Evolutionary conservation across 2,329 filamentous ascomycete genomes (phyloP).

Genomic region (Arthroderma sp.): DNA sequence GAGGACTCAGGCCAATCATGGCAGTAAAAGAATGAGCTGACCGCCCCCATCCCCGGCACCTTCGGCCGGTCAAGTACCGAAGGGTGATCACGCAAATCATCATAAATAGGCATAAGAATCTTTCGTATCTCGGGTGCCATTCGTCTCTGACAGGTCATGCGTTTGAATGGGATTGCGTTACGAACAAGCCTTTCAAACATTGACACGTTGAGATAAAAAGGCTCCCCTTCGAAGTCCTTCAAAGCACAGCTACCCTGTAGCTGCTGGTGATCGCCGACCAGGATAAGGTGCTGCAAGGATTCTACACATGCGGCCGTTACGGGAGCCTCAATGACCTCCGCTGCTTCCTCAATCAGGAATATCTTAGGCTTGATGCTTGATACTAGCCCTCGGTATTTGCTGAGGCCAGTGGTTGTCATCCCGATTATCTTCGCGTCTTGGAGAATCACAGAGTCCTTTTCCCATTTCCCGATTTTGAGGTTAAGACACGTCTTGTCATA

Average conservation of each 20-base stretch:
- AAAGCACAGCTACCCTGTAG: constrained; percentile 55
- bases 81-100: constrained; percentile 43
- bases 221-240: constrained; percentile 42
- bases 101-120: constrained; percentile 50
- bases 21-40: constrained; percentile 48
- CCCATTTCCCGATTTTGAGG: constrained; percentile 45
- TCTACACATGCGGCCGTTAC: constrained; percentile 48
- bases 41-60: constrained; percentile 50
- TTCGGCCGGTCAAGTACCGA: constrained; percentile 41
- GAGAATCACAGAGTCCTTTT: constrained; percentile 47
- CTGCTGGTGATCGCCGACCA: constrained; percentile 72
- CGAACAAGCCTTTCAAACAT: constrained; percentile 68
- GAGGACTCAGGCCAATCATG: constrained; percentile 53
- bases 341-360: constrained; percentile 67
- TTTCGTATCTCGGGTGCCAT: constrained; percentile 58
- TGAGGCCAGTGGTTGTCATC: constrained; percentile 66
- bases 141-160: constrained; percentile 54
- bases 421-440: constrained; percentile 48
- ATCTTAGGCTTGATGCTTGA: constrained; percentile 52
- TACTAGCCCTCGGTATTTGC: constrained; percentile 63
- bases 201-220: constrained; percentile 57
- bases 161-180: constrained; percentile 49
- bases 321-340: constrained; percentile 52
- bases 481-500: constrained; percentile 41
- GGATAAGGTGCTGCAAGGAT: constrained; percentile 49